Conservation (phyloP, 1,284 basidiomycete species). For the Phenoliferia sp. region DNA sequence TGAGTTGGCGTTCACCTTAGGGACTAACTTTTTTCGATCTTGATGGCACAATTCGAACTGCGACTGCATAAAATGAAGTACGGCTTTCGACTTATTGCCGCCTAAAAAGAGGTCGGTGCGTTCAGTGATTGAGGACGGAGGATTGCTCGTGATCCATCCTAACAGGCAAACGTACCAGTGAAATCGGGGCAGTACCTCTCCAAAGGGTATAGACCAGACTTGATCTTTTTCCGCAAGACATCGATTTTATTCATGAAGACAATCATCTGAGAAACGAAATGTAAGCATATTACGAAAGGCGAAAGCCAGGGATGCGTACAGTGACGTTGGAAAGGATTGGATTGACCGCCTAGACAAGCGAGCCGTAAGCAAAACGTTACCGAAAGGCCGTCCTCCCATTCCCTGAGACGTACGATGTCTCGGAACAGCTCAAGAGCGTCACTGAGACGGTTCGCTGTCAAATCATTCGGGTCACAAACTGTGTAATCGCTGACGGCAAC, state of each 20-base stretch:
- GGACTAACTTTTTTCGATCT: neutral
- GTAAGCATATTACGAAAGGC: neutral
- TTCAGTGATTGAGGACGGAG: neutral
- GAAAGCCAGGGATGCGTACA: neutral
- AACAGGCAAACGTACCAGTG: neutral
- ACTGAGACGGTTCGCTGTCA: conserved; percentile 3
- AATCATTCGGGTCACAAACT: conserved; percentile 1
- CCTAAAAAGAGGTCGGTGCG: neutral
- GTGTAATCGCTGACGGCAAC: conserved; percentile 1
- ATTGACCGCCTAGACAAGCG: conserved; percentile 1
- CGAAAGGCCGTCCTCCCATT: neutral
- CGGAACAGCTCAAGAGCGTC: conserved; percentile 11
- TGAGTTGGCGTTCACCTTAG: neutral
- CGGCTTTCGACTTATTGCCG: neutral
- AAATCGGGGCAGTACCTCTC: conserved; percentile 2
- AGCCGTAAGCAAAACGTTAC: neutral
- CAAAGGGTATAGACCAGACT: conserved; percentile 4
- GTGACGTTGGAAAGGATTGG: conserved; percentile 4
- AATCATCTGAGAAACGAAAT: neutral
- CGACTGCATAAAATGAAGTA: conserved; percentile 1
- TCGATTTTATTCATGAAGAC: conserved; percentile 3
- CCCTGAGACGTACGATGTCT: conserved; percentile 7
- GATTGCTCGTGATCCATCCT: neutral
- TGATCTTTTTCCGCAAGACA: conserved; percentile 2
- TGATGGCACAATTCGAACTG: conserved; percentile 2